phyloP scores from a whole-genome alignment of 441 rosid genomes.

The Bocquillonia castaneifolia region DNA sequence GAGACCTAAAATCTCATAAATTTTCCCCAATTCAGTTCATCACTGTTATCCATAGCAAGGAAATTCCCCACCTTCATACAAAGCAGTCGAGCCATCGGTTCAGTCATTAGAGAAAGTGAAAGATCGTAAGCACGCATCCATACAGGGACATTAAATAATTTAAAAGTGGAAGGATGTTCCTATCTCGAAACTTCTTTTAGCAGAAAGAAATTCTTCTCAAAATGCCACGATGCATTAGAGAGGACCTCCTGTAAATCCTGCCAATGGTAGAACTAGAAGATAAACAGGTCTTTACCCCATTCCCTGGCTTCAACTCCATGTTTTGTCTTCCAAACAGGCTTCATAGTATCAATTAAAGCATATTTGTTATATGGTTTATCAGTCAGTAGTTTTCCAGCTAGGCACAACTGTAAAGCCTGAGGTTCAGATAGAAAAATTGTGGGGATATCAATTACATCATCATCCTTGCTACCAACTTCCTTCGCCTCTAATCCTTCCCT shows the following conservation, averaged over 20 bases:
- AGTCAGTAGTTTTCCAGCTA: not conserved
- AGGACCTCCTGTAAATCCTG: not conserved
- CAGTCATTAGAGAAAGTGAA: not conserved
- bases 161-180: not conserved
- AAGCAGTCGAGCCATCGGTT: not conserved
- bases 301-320: not conserved
- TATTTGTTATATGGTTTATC: not conserved
- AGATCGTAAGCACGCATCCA: not conserved
- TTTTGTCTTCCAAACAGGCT: not conserved
- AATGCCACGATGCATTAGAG: not conserved
- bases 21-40: not conserved
- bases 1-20: not conserved
- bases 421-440: too few species aligned
- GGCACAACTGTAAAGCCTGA: too few species aligned
- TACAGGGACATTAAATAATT: not conserved
- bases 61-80: not conserved
- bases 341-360: not conserved
- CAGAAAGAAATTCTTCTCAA: not conserved
- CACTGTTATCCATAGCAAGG: not conserved
- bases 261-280: not conserved
- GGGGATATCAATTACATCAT: too few species aligned
- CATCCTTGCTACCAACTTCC: too few species aligned
- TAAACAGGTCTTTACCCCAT: not conserved
- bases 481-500: too few species aligned
- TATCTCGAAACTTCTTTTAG: not conserved